A percentile compares a stretch with the other conserved stretches of the same genome.
These are phyloP conservation scores for Colletotrichum tropicale DNA, from an alignment of 2,329 filamentous ascomycete species.

Conservation along the genomic window DNA sequence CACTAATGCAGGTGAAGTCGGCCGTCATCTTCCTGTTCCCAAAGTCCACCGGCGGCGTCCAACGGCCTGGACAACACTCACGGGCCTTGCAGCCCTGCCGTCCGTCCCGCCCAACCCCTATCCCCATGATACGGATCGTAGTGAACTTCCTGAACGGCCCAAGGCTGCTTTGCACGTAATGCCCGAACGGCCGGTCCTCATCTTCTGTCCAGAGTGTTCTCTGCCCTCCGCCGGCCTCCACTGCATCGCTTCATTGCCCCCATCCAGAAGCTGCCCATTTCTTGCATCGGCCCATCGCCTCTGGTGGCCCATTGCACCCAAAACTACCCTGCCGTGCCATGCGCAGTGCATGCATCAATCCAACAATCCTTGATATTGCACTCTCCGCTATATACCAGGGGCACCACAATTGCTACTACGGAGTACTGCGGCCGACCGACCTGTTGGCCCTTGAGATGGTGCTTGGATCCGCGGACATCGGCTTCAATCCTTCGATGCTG, in stretches of 20 bases:
- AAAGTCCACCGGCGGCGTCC: background rate
- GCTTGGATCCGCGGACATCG: background rate
- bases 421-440: background rate
- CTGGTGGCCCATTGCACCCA: background rate
- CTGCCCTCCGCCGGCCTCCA: background rate
- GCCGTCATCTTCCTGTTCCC: background rate
- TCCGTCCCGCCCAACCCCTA: background rate
- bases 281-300: background rate
- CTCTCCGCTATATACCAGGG: background rate
- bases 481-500: background rate
- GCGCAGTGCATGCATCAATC: background rate
- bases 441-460: background rate
- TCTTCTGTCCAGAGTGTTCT: background rate
- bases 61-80: background rate
- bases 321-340: background rate
- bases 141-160: slow-evolving; percentile 2
- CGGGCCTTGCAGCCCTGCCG: background rate
- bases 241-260: slow-evolving; percentile 1
- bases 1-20: slow-evolving; percentile 14
- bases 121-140: background rate
- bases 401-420: background rate
- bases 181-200: background rate
- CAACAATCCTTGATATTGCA: background rate
- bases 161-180: background rate
- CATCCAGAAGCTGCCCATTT: background rate